These are phyloP conservation scores for Linnemannia schmuckeri DNA, from an alignment of 192 early-diverging fungal species.

Conservation along the genomic window DNA sequence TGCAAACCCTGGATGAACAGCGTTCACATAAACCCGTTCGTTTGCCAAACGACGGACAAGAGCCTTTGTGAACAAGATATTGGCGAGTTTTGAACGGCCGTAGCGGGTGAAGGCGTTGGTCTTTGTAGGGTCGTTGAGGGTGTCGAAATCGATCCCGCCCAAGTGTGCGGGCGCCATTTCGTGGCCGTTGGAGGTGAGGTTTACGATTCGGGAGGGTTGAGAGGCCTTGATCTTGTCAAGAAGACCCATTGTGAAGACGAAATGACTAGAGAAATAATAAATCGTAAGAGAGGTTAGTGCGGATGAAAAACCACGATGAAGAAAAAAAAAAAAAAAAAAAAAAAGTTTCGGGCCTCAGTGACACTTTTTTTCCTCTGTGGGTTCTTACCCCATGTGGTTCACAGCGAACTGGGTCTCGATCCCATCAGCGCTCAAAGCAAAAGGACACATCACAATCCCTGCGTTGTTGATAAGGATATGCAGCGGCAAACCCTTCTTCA, in stretches of 20 bases:
- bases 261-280: slow-evolving; percentile 3
- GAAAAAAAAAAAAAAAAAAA: too few relatives aligned
- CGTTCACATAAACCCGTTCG: slow-evolving; percentile 37
- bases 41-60: slow-evolving; percentile 24
- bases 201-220: slow-evolving; percentile 60
- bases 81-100: slow-evolving; percentile 66
- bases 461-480: slow-evolving; percentile 60
- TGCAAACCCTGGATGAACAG: slow-evolving; percentile 57
- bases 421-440: slow-evolving; percentile 35
- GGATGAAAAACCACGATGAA: too few relatives aligned
- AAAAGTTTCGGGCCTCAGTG: too few relatives aligned
- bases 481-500: slow-evolving; percentile 42
- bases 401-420: slow-evolving; percentile 59
- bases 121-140: slow-evolving; percentile 48
- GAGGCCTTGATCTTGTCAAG: slow-evolving; percentile 46
- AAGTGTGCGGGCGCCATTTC: neutral
- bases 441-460: slow-evolving; percentile 41
- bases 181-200: slow-evolving; percentile 37
- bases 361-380: too few relatives aligned
- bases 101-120: slow-evolving; percentile 33
- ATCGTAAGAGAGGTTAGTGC: neutral
- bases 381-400: slow-evolving; percentile 57
- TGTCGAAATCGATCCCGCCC: slow-evolving; percentile 53
- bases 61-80: slow-evolving; percentile 56
- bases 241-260: slow-evolving; percentile 50